Evolutionary conservation across 2,329 filamentous ascomycete species (phyloP), one percentile per base, ranked within the genome.

Genomic region (Xylariaceae sp.): DNA sequence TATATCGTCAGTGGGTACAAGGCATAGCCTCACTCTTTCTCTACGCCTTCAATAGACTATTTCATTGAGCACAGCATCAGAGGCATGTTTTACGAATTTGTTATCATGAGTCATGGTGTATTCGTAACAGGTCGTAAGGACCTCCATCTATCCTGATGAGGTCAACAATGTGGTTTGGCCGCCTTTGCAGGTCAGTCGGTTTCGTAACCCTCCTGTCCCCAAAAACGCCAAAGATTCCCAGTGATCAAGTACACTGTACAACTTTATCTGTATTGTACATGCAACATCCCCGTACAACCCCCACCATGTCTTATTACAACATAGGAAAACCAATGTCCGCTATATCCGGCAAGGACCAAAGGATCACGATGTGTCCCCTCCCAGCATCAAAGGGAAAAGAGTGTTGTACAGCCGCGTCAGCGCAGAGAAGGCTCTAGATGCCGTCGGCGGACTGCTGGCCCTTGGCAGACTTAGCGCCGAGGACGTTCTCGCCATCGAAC

Each of bases 1-100:
- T 82, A 81, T 56, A 84, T 85, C 59, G 74, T 81, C 39, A 83
- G 75, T 53, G 78, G 71, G 33, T 84, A 76, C 71, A 76, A 75
- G 60, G 80, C 80, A 41, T 83, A 55, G 39, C 38, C 33, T 17
- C 42, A 36, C 17, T 26, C 22, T 11, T 6, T 12, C 17, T 17
- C 9, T 11, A 26, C 4, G 24, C 16, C 22, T 6, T 30, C n/a
- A 8, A 38, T 22, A 68, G 54, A 49, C n/a, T 36, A 41, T 48
- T 38, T 33, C 39, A 37, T 42, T 26, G 34, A 19, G 11, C 28
- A 26, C 22, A 42, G 34, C 13, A 16, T 22, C 12, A 37, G 16
- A 6, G 26, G 30, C 22, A 11, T 22, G 32, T 8, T 32, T 19
- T n/a, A 37, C 33, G 11, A 6, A 26, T 17, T 32, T 46, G 31